Evolutionary conservation across 495 filamentous ascomycete species (phyloP).

Genomic region (Penicillium longicatenatum): DNA sequence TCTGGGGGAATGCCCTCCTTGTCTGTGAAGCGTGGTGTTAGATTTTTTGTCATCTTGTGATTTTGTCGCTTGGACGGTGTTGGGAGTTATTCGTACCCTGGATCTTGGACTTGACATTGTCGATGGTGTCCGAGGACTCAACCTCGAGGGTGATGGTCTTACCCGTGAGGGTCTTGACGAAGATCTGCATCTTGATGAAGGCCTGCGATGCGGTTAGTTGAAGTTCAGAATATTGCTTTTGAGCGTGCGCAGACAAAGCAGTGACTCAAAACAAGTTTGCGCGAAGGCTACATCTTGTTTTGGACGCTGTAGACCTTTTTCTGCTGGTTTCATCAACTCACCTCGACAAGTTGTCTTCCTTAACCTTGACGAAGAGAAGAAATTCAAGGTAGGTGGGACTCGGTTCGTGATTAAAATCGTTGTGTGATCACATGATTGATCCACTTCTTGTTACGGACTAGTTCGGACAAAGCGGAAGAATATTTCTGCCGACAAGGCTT

Average conservation of each 20-base stretch:
- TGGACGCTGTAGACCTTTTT: not conserved
- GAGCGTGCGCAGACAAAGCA: not conserved
- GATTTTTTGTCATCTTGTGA: constrained; percentile 3
- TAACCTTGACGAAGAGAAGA: constrained; percentile 28
- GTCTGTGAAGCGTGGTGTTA: constrained; percentile 54
- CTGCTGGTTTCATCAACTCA: constrained; percentile 28
- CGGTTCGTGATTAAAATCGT: constrained; percentile 46
- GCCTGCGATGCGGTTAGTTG: constrained; percentile 37
- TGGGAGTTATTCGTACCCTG: constrained; percentile 53
- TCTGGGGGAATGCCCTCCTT: constrained; percentile 99
- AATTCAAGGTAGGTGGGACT: constrained; percentile 35
- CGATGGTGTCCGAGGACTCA: constrained; percentile 98
- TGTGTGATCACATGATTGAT: constrained; percentile 49
- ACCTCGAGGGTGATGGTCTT: constrained; percentile 99
- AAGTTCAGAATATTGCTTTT: not conserved
- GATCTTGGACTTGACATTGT: constrained; percentile 99
- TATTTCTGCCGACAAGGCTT: not conserved
- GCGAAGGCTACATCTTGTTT: constrained; percentile 11
- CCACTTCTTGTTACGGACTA: constrained; percentile 3
- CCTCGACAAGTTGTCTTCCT: constrained; percentile 40
- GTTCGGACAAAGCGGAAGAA: not conserved
- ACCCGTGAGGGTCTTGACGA: constrained; percentile 99
- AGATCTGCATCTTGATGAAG: constrained; percentile 90
- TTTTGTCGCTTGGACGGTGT: not conserved
- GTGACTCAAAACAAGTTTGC: not conserved